Conservation (phyloP, 2,329 filamentous ascomycete species). For the Aspergillus piperis region DNA sequence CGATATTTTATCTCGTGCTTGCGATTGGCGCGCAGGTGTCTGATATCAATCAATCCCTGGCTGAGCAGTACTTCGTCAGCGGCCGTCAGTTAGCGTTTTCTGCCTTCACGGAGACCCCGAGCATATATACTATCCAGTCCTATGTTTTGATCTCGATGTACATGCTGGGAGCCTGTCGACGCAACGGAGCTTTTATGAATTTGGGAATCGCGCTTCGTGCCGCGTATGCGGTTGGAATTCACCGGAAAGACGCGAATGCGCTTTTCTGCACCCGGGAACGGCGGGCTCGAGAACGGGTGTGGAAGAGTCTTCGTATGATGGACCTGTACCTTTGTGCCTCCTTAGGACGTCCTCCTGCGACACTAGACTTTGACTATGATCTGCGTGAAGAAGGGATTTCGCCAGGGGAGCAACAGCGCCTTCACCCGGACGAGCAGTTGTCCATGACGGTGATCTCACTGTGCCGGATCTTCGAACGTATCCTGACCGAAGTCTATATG, state of each 20-base stretch:
- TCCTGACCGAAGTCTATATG: slow-evolving; percentile 47
- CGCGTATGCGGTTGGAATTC: slow-evolving; percentile 55
- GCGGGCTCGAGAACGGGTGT: slow-evolving; percentile 51
- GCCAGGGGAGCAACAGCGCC: slow-evolving; percentile 21
- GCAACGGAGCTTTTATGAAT: slow-evolving; percentile 56
- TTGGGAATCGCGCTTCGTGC: slow-evolving; percentile 55
- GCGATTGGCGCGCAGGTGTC: slow-evolving; percentile 52
- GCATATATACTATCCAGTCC: slow-evolving; percentile 53
- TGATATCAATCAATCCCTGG: slow-evolving; percentile 42
- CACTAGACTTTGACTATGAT: slow-evolving; percentile 53
- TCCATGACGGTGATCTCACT: slow-evolving; percentile 51
- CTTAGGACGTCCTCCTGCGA: slow-evolving; percentile 55
- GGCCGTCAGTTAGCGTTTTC: slow-evolving; percentile 49
- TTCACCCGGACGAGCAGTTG: slow-evolving; percentile 42
- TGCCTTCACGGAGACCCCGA: slow-evolving; percentile 52
- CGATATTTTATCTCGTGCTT: slow-evolving; percentile 54
- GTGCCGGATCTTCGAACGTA: slow-evolving; percentile 46
- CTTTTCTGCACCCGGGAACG: slow-evolving; percentile 49
- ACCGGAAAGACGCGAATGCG: slow-evolving; percentile 55
- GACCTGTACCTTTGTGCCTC: slow-evolving; percentile 55
- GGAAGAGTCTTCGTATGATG: slow-evolving; percentile 55
- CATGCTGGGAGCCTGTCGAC: slow-evolving; percentile 54
- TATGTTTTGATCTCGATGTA: slow-evolving; percentile 55
- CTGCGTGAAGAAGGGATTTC: slow-evolving; percentile 37
- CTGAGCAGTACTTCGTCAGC: slow-evolving; percentile 52